These are phyloP conservation scores for Dendrocalamus latiflorus DNA, from an alignment of 202 grass and related monocot genomes.

Conservation along the genomic window DNA sequence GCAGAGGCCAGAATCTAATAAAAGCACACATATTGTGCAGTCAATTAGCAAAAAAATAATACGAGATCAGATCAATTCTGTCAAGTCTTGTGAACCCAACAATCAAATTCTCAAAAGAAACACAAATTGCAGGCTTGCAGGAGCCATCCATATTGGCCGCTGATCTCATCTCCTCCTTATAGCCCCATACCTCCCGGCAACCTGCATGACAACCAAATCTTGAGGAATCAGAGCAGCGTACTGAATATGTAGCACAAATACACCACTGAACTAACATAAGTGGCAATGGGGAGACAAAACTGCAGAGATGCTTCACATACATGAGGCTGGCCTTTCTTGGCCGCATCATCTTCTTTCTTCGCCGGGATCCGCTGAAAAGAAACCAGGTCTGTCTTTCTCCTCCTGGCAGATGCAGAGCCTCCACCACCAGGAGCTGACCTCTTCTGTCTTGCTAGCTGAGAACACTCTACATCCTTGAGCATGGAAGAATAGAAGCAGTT, in stretches of 20 bases:
- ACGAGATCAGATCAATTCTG: not conserved
- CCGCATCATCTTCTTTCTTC: slow-evolving; percentile 3
- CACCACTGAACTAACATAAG: not conserved
- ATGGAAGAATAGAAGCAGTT: not conserved
- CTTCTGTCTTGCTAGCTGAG: slow-evolving; percentile 30
- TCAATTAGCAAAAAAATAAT: not conserved
- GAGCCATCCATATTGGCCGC: not conserved
- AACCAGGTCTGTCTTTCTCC: slow-evolving; percentile 46
- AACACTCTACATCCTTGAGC: slow-evolving; percentile 26
- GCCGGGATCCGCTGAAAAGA: slow-evolving; percentile 14
- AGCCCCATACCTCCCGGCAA: slow-evolving; percentile 49
- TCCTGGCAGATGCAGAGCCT: slow-evolving; percentile 7
- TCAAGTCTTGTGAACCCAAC: not conserved
- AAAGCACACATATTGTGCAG: not conserved
- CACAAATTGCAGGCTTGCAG: not conserved
- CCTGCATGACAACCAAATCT: slow-evolving; percentile 7
- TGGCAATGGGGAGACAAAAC: not conserved
- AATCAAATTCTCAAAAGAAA: not conserved
- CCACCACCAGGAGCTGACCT: slow-evolving; percentile 19
- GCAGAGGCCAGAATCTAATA: not conserved
- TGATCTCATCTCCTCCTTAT: slow-evolving; percentile 26
- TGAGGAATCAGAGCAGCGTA: not conserved
- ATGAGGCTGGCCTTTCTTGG: slow-evolving; percentile 35
- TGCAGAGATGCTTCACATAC: slow-evolving; percentile 16
- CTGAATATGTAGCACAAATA: not conserved